Evolutionary conservation across 176 grass and related monocot species (phyloP), one percentile per base, ranked within the genome.

Genomic region (Microstegium vimineum): DNA sequence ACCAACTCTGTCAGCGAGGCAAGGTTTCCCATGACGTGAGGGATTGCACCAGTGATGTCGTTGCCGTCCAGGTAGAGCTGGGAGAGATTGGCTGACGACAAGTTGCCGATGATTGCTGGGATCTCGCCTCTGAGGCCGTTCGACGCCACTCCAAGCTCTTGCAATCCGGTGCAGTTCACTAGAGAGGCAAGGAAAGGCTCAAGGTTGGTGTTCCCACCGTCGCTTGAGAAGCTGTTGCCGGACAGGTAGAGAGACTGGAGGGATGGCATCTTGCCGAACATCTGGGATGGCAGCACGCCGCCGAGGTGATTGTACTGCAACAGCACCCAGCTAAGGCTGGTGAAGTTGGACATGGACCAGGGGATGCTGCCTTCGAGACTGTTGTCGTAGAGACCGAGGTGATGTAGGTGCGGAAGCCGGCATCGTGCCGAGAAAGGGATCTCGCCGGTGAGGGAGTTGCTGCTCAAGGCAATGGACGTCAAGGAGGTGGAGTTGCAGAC

Each of bases 401-500:
- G 25, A 8, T 38, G 65, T 35, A 92, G 73, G 27, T 13, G 15
- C 0, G 83, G 77, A 3, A 90, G 76, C 31, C 17, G 75, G 66
- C 90, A 95, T 22, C 59, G 76, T n/a, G 76, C 43, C 5, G 62
- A 23, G 47, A 83, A 85, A 73, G 88, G 79, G 75, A 92, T 92
- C 28, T 56, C 35, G 5, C 90, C 85, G 18, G 82, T 65, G 63
- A 95, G 93, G 2, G 72, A 89, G 79, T 95, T 95, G 67, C 18
- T 75, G 22, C 79, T 73, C 26, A 95, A 37, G 43, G 81, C 52
- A 5, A 90, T 40, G 61, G 86, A 67, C 59, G 73, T 78, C 42
- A 92, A 25, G 18, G 69, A 84, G 32, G 88, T 88, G 82, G 83
- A 86, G 49, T 95, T 92, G 62, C 90, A 92, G 71, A 92, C 83